A percentile compares a stretch with the other conserved stretches of the same genome.
Conservation (phyloP, 2,329 filamentous ascomycete species). For the Fusarium lateritium region DNA sequence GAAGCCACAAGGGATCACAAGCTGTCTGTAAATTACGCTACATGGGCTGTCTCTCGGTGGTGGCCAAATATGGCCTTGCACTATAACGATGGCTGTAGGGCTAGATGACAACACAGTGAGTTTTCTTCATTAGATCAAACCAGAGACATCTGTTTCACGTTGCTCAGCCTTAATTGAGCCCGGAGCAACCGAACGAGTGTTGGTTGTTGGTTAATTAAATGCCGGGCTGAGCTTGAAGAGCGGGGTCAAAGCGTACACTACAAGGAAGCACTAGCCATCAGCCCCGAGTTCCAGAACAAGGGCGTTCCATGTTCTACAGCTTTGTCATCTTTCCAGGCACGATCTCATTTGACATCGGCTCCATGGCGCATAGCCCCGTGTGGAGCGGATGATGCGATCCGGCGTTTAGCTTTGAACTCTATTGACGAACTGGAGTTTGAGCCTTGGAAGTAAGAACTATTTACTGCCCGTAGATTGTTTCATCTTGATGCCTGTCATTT, state of each 20-base stretch:
- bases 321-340: neutral
- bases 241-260: conserved; percentile 5
- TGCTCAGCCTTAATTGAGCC: neutral
- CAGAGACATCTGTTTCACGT: neutral
- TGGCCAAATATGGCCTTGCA: neutral
- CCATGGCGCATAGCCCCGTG: neutral
- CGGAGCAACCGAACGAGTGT: neutral
- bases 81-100: neutral
- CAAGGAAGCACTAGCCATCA: neutral
- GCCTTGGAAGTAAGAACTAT: neutral
- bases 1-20: neutral
- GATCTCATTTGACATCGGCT: neutral
- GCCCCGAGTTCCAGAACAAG: conserved; percentile 3
- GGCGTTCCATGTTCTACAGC: neutral
- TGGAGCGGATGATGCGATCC: neutral
- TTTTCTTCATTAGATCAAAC: neutral
- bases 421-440: neutral
- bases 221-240: neutral
- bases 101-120: neutral
- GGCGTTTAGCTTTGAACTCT: conserved; percentile 24
- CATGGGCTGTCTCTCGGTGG: too few relatives aligned
- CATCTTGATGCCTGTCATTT: neutral
- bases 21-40: neutral
- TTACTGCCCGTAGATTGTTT: conserved; percentile 7
- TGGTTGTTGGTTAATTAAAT: conserved; percentile 7